phyloP scores from a whole-genome alignment of 2,329 filamentous ascomycete species.

The Talaromyces sp. region DNA sequence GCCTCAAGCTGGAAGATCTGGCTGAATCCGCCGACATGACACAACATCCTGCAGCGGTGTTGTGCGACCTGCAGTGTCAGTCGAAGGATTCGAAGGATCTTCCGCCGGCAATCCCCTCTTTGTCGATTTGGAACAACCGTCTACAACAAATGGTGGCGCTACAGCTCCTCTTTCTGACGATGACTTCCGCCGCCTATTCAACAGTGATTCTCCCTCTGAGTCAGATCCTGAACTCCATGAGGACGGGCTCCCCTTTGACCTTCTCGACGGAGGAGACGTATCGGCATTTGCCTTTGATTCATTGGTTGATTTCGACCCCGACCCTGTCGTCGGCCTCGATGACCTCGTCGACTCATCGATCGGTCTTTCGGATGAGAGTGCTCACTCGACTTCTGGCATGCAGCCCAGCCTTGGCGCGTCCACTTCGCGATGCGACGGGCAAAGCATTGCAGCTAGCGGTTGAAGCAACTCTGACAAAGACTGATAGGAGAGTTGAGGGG shows the following conservation, averaged over 20 bases:
- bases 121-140: constrained; percentile 36
- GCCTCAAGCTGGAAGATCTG: constrained; percentile 41
- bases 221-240: constrained; percentile 73
- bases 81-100: constrained; percentile 58
- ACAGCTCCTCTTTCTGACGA: constrained; percentile 64
- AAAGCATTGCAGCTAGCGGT: constrained; percentile 51
- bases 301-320: constrained; percentile 54
- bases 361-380: constrained; percentile 49
- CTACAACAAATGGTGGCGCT: constrained; percentile 56
- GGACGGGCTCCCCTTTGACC: constrained; percentile 69
- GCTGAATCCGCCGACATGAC: constrained; percentile 76
- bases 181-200: constrained; percentile 59
- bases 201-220: constrained; percentile 64
- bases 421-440: constrained; percentile 52
- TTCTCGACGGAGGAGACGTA: constrained; percentile 52
- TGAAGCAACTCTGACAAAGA: constrained; percentile 38
- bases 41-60: constrained; percentile 99
- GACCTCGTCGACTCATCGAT: constrained; percentile 43
- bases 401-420: constrained; percentile 54
- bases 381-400: constrained; percentile 50
- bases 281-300: constrained; percentile 52
- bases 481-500: constrained; percentile 30
- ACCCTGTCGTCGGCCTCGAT: constrained; percentile 43
- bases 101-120: constrained; percentile 38
- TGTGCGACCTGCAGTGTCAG: constrained; percentile 99